These are phyloP conservation scores for Peniophora sp. DNA, from an alignment of 1,284 basidiomycete species.

Conservation along the genomic window DNA sequence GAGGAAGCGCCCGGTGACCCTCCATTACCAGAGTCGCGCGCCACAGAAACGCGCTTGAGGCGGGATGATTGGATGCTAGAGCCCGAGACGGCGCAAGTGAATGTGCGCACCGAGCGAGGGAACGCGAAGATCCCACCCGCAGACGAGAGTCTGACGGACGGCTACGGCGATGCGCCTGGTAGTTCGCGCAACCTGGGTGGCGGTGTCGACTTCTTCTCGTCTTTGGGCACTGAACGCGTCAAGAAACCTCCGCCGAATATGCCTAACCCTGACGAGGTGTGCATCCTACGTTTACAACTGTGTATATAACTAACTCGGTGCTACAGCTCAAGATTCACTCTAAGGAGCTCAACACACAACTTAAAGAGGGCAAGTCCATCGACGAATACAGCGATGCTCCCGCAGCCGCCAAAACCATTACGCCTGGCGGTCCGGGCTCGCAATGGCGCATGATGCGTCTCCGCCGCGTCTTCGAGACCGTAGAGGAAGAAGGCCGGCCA, in stretches of 20 bases:
- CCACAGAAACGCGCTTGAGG: conserved; percentile 44
- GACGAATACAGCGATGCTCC: conserved; percentile 48
- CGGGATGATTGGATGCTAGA: conserved; percentile 92
- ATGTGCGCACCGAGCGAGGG: conserved; percentile 16
- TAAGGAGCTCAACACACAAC: conserved; percentile 76
- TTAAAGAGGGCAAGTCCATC: conserved; percentile 52
- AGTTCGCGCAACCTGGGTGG: conserved; percentile 40
- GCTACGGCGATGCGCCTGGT: conserved; percentile 54
- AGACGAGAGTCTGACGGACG: conserved; percentile 58
- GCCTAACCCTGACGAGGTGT: conserved; percentile 68
- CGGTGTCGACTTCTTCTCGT: conserved; percentile 80
- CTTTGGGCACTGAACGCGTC: conserved; percentile 69
- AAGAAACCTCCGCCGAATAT: conserved; percentile 57
- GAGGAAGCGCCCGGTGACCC: conserved; percentile 33
- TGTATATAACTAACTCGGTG: not conserved
- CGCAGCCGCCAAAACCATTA: conserved; percentile 38
- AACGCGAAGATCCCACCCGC: conserved; percentile 17
- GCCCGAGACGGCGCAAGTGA: conserved; percentile 23
- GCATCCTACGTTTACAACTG: conserved; percentile 3
- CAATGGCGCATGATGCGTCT: conserved; percentile 99
- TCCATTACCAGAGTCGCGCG: conserved; percentile 32
- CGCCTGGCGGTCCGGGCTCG: conserved; percentile 85
- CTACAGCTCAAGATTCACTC: conserved; percentile 53
- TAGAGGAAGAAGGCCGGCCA: conserved; percentile 72
- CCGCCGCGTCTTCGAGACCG: conserved; percentile 81